Percentiles rank a stretch among this genome's conserved stretches.
These are phyloP conservation scores for Brasenia schreberi DNA, from an alignment of 164 flowering plant genomes.

Conservation along the genomic window DNA sequence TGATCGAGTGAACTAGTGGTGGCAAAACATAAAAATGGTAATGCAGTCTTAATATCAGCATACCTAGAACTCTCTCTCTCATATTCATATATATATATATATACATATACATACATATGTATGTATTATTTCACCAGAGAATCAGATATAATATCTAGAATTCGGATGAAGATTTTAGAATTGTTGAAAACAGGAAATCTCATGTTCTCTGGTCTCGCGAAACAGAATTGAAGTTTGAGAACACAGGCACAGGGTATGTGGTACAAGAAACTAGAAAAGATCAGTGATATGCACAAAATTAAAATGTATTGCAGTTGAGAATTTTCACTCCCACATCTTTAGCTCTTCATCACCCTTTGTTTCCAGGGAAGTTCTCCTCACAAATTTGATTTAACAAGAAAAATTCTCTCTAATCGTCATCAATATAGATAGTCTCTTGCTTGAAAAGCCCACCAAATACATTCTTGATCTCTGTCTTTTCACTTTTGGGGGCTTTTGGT, in stretches of 20 bases:
- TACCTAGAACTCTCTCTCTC: too few relatives aligned
- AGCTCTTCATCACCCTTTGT: background rate
- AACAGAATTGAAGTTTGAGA: background rate
- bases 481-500: constrained; percentile 9
- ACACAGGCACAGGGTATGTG: background rate
- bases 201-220: background rate
- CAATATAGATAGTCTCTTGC: constrained; percentile 89
- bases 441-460: constrained; percentile 82
- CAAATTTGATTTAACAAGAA: background rate
- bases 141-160: too few relatives aligned
- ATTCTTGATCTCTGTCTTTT: constrained; percentile 44
- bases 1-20: too few relatives aligned
- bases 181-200: too few relatives aligned
- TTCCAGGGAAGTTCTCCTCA: background rate
- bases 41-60: too few relatives aligned
- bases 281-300: background rate
- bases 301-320: too few relatives aligned
- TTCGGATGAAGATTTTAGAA: too few relatives aligned
- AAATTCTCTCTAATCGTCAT: constrained; percentile 43
- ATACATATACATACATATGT: too few relatives aligned
- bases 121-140: too few relatives aligned
- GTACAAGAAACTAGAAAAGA: too few relatives aligned
- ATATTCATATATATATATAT: too few relatives aligned
- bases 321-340: background rate
- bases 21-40: too few relatives aligned